Percentiles rank a stretch among this genome's conserved stretches.
These are phyloP conservation scores for Amylocarpus encephaloides DNA, from an alignment of 2,329 filamentous ascomycete species.

Conservation along the genomic window DNA sequence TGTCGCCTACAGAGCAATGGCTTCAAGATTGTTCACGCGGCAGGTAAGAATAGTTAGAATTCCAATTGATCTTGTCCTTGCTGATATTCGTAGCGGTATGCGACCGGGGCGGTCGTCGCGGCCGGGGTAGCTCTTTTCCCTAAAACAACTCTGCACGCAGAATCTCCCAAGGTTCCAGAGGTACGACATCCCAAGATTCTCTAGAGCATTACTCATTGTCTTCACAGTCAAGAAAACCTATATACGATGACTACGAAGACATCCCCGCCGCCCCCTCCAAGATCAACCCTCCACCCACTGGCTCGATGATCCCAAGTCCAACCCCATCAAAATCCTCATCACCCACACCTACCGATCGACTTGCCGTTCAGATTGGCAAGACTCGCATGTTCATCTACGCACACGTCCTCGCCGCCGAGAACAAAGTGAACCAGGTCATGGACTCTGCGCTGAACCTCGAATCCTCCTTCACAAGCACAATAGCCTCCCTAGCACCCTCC, in stretches of 20 bases:
- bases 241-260: conserved; percentile 67
- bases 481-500: conserved; percentile 81
- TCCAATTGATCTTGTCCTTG: conserved; percentile 13
- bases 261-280: conserved; percentile 31
- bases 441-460: conserved; percentile 78
- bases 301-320: conserved; percentile 17
- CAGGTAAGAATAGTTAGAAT: conserved; percentile 35
- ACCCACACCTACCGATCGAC: conserved; percentile 82
- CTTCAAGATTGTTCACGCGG: conserved; percentile 46
- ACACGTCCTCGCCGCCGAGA: conserved; percentile 68
- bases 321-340: conserved; percentile 32
- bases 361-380: conserved; percentile 74
- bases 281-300: conserved; percentile 13
- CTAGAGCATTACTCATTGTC: not conserved
- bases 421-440: conserved; percentile 75
- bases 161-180: conserved; percentile 32
- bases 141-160: conserved; percentile 41
- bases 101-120: conserved; percentile 33
- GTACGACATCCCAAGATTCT: conserved; percentile 12
- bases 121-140: conserved; percentile 42
- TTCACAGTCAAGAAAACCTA: conserved; percentile 55
- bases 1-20: conserved; percentile 38
- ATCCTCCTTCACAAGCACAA: conserved; percentile 79
- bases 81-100: conserved; percentile 38
- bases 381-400: conserved; percentile 75